Percentiles rank a stretch among this genome's conserved stretches.
Conservation (phyloP, 257 asterid genomes). For the Fraxinus quadrangulata region DNA sequence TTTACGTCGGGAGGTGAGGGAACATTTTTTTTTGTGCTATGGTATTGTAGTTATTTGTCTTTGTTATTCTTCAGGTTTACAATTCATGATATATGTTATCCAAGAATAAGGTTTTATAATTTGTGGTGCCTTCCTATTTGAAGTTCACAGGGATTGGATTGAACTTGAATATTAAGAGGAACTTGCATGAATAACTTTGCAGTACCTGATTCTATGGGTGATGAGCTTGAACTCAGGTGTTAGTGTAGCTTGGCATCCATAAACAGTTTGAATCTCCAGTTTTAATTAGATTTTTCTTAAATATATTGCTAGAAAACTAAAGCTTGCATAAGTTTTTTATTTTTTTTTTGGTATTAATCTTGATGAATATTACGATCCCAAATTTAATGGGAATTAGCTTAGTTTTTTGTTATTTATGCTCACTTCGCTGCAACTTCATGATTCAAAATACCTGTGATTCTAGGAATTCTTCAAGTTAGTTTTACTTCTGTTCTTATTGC, state of each 20-base stretch:
- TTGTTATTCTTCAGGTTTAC: constrained; percentile 5
- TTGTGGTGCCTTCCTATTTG: neutral
- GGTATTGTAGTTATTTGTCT: constrained; percentile 24
- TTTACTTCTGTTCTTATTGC: constrained; percentile 7
- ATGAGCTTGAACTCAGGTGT: neutral
- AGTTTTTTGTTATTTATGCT: neutral
- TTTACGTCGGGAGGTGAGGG: constrained; percentile 88
- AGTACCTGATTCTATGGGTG: neutral
- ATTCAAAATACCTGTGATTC: neutral
- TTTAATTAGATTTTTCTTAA: neutral
- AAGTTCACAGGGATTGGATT: neutral
- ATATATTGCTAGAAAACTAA: constrained; percentile 2
- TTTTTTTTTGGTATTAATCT: neutral
- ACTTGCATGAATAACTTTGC: neutral
- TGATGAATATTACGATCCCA: neutral
- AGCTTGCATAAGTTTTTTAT: neutral
- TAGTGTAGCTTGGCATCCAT: neutral
- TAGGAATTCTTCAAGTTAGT: neutral
- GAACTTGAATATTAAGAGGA: neutral
- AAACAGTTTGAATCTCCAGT: constrained; percentile 2
- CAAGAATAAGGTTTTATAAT: neutral
- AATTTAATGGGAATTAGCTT: neutral
- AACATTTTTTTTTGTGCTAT: constrained; percentile 27
- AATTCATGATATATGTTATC: constrained; percentile 6
- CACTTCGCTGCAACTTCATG: neutral